Evolutionary conservation across 129 eudicot species (phyloP), one percentile per base, ranked within the genome.

Genomic region (Dittrichia graveolens): DNA sequence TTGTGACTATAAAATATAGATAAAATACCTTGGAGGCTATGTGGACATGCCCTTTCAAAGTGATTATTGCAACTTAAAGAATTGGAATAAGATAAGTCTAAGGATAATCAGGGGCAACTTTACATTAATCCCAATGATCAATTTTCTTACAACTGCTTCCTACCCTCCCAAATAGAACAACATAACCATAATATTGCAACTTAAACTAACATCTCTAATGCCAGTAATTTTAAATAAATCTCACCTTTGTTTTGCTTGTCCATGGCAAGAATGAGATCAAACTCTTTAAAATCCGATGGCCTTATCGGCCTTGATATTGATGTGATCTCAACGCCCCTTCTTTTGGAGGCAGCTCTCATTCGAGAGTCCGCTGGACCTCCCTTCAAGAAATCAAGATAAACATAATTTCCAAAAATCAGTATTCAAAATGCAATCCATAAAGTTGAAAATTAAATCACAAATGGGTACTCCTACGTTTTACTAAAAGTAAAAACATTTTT

Each of bases 241-340:
- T 13, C 55, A 94, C 99, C 89, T 90, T 76, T 90, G 71, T 94
- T 94, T 75, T 91, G 95, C 81, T 73, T 84, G 69, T 94, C 99
- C 99, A 94, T 94, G 10, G 99, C 99, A 78, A 94, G 97, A 81
- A 94, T 94, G 43, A 94, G 87, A 84, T 94, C 99, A 75, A 90
- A 94, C 45, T 94, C 97, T 71, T 52, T 82, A 37, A 94, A 94
- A 84, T 94, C 99, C n/a, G 97, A 84, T 0, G 97, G 91, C 81
- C 81, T 82, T 42, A 94, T 88, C 6, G 97, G 97, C 83, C 99
- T 90, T 59, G 99, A 94, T 62, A 86, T 63, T 0, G 99, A 94
- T 16, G 99, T 88, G 79, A 94, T 90, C 82, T 84, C 86, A 73
- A 94, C 62, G 35, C 96, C 97, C 55, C 99, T 91, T 89, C 85